These are phyloP conservation scores for Tylopilus orsonianus DNA, from an alignment of 1,284 basidiomycete genomes.

Conservation along the genomic window DNA sequence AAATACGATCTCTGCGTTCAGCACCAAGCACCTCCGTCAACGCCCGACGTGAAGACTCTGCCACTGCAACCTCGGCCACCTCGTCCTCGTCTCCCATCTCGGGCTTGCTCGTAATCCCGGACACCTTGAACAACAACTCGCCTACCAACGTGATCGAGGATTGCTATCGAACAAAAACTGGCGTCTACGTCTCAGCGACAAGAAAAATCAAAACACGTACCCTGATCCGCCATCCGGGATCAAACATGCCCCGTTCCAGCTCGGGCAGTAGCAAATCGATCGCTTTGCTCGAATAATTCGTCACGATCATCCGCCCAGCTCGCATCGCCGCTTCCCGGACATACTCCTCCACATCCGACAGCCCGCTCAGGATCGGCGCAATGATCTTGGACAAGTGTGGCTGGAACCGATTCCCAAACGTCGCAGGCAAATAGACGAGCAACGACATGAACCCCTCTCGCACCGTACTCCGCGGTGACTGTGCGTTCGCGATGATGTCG, in stretches of 20 bases:
- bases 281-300: conserved; percentile 90
- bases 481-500: conserved; percentile 90
- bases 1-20: conserved; percentile 87
- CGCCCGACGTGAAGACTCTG: conserved; percentile 81
- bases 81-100: conserved; percentile 83
- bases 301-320: conserved; percentile 98
- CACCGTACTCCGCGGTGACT: conserved; percentile 88
- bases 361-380: conserved; percentile 87
- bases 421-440: conserved; percentile 94
- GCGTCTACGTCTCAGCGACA: too few species aligned
- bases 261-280: conserved; percentile 95
- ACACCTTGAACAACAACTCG: conserved; percentile 96
- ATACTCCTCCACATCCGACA: conserved; percentile 93
- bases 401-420: conserved; percentile 94
- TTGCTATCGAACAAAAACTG: conserved; percentile 72
- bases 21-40: conserved; percentile 87
- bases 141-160: conserved; percentile 95
- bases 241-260: conserved; percentile 94
- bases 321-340: conserved; percentile 97
- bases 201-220: conserved; percentile 46
- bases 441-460: conserved; percentile 99
- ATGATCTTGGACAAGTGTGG: conserved; percentile 96
- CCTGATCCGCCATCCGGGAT: conserved; percentile 92
- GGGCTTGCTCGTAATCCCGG: conserved; percentile 92
- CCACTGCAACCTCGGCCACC: conserved; percentile 58